These are phyloP conservation scores for Gnomoniopsis smithogilvyi DNA, from an alignment of 2,329 filamentous ascomycete genomes.

Conservation along the genomic window DNA sequence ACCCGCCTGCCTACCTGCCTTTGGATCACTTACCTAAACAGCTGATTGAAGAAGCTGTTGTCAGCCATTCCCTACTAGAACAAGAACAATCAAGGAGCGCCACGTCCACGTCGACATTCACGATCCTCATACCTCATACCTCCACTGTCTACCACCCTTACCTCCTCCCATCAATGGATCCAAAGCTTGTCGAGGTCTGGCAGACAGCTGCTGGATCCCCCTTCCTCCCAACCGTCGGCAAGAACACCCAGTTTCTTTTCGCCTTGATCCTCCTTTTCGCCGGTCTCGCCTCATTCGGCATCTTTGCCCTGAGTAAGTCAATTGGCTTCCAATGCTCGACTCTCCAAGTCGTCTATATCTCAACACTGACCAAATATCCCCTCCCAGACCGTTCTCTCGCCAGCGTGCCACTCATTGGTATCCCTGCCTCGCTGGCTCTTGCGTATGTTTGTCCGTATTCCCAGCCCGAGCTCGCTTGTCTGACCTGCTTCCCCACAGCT, in stretches of 20 bases:
- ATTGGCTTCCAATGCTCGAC: background rate
- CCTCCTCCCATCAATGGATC: constrained; percentile 56
- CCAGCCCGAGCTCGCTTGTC: background rate
- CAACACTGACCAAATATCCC: constrained; percentile 23
- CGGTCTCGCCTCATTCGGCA: constrained; percentile 69
- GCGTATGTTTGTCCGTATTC: constrained; percentile 61
- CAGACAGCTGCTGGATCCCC: constrained; percentile 85
- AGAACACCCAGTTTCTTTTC: constrained; percentile 79
- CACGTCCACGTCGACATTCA: too few species aligned
- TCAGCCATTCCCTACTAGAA: too few species aligned
- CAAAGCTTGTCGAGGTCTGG: constrained; percentile 86
- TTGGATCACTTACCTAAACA: too few species aligned
- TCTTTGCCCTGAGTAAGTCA: constrained; percentile 80
- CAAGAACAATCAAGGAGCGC: too few species aligned
- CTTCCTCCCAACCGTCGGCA: constrained; percentile 75
- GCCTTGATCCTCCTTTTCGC: constrained; percentile 72
- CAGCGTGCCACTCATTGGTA: constrained; percentile 72
- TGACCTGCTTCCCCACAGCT: constrained; percentile 48
- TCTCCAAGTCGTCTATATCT: background rate
- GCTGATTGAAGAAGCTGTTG: too few species aligned
- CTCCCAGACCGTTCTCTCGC: constrained; percentile 72
- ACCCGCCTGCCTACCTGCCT: too few species aligned
- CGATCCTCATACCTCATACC: background rate
- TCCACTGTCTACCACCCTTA: background rate
- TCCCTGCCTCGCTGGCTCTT: constrained; percentile 85